Percentiles rank a stretch among this genome's conserved stretches.
phyloP scores from a whole-genome alignment of 2,329 filamentous ascomycete species.

The Colletotrichum salicis region DNA sequence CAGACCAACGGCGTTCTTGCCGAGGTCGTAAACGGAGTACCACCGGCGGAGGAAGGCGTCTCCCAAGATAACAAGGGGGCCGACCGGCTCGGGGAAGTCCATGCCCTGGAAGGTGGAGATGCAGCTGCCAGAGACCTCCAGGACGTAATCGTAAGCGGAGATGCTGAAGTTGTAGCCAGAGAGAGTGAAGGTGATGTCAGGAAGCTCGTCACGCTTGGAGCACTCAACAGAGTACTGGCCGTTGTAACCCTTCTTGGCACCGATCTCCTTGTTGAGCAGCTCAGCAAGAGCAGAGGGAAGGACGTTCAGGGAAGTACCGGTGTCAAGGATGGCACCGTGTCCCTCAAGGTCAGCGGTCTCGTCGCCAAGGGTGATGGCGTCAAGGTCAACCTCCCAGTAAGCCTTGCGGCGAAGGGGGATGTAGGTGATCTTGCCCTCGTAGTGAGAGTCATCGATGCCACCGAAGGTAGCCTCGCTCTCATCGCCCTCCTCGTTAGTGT shows the following conservation, averaged over 20 bases:
- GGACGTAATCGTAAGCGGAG: conserved; percentile 88
- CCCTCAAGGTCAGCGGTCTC: conserved; percentile 88
- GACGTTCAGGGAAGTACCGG: conserved; percentile 96
- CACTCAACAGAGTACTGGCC: conserved; percentile 97
- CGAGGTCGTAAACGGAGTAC: conserved; percentile 97
- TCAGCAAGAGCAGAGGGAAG: conserved; percentile 92
- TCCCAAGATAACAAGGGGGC: conserved; percentile 93
- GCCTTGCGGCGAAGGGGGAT: conserved; percentile 97
- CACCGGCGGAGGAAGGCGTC: conserved; percentile 86
- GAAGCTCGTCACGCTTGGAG: conserved; percentile 81
- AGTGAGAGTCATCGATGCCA: conserved; percentile 84
- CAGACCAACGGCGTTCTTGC: conserved; percentile 87
- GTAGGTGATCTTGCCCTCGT: conserved; percentile 86
- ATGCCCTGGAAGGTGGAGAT: conserved; percentile 98
- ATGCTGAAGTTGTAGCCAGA: conserved; percentile 95
- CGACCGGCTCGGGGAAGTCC: conserved; percentile 87
- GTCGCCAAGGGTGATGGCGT: conserved; percentile 89
- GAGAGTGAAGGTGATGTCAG: conserved; percentile 91
- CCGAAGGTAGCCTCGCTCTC: conserved; percentile 92
- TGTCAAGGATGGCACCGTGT: conserved; percentile 97
- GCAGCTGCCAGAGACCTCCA: conserved; percentile 94
- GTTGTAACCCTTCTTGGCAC: conserved; percentile 96
- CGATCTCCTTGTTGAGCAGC: conserved; percentile 96
- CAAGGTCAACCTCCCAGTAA: conserved; percentile 99
- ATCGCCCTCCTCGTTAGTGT: conserved; percentile 72